Conservation (phyloP, 1,139 yeast species). For the Yamadazyma atmosphaerica region DNA sequence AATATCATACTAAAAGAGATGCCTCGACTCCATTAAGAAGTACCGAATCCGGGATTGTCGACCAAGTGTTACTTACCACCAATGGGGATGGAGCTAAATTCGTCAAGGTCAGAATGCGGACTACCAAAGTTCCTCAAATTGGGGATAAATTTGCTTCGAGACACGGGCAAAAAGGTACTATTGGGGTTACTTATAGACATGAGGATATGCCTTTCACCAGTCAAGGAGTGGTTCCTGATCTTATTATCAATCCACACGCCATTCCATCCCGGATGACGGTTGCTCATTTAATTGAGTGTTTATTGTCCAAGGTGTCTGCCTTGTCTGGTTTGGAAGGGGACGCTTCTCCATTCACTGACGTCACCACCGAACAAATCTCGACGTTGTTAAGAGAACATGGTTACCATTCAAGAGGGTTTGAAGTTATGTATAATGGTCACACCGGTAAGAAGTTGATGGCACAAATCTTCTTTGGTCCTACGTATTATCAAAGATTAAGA, state of each 20-base stretch:
- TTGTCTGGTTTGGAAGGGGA: slow-evolving; percentile 97
- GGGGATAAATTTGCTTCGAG: slow-evolving; percentile 99
- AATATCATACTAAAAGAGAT: slow-evolving; percentile 96
- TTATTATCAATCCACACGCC: slow-evolving; percentile 97
- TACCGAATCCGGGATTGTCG: slow-evolving; percentile 98
- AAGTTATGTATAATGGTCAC: slow-evolving; percentile 97
- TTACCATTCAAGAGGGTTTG: slow-evolving; percentile 97
- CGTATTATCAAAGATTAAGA: slow-evolving; percentile 96
- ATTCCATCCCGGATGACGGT: slow-evolving; percentile 99
- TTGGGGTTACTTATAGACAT: slow-evolving; percentile 97
- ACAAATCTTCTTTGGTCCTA: slow-evolving; percentile 97
- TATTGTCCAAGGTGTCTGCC: slow-evolving; percentile 91
- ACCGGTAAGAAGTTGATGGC: slow-evolving; percentile 98
- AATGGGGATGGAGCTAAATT: slow-evolving; percentile 97
- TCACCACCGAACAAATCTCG: slow-evolving; percentile 95
- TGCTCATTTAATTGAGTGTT: slow-evolving; percentile 98
- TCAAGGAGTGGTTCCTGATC: slow-evolving; percentile 95
- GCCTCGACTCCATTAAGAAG: slow-evolving; percentile 97
- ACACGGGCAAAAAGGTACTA: slow-evolving; percentile 99
- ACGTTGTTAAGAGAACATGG: slow-evolving; percentile 91
- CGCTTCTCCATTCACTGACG: slow-evolving; percentile 97
- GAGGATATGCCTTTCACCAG: slow-evolving; percentile 99
- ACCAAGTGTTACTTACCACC: slow-evolving; percentile 93
- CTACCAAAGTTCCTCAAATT: slow-evolving; percentile 96
- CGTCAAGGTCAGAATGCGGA: slow-evolving; percentile 97